A percentile compares a stretch with the other conserved stretches of the same genome.
Evolutionary conservation across 805 yeast species (phyloP).

Genomic region (Candida patagonica): DNA sequence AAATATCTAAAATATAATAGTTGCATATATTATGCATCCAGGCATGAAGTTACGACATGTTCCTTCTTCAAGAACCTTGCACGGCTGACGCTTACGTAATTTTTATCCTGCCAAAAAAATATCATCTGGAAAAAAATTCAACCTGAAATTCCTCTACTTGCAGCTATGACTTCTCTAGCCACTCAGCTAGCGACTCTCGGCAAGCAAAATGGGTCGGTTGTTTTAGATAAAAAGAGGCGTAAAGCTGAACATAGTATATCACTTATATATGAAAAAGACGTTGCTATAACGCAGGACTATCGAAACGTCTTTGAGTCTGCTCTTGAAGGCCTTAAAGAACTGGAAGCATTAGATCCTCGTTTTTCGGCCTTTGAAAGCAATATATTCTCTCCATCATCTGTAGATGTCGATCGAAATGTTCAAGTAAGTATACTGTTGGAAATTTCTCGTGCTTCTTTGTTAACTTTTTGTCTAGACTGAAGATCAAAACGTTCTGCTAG

Average conservation of each 20-base stretch:
- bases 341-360: slow-evolving; percentile 63
- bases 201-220: slow-evolving; percentile 42
- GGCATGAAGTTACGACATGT: too few species aligned
- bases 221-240: slow-evolving; percentile 78
- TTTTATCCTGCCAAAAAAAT: too few species aligned
- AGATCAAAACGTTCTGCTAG: slow-evolving; percentile 67
- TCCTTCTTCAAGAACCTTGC: too few species aligned
- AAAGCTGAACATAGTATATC: slow-evolving; percentile 85
- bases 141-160: too few species aligned
- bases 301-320: slow-evolving; percentile 69
- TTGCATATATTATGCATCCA: too few species aligned
- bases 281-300: slow-evolving; percentile 91
- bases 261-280: slow-evolving; percentile 71
- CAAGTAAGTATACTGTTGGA: too few species aligned
- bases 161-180: slow-evolving; percentile 53
- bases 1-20: too few species aligned
- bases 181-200: slow-evolving; percentile 66
- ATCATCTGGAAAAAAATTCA: too few species aligned
- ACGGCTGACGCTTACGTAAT: too few species aligned
- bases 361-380: slow-evolving; percentile 62
- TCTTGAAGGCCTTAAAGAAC: slow-evolving; percentile 64
- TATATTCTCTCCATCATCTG: slow-evolving; percentile 74
- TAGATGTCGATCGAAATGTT: slow-evolving; percentile 70
- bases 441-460: neutral
- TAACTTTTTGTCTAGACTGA: slow-evolving; percentile 33